A percentile compares a stretch with the other conserved stretches of the same genome.
These are phyloP conservation scores for Vaccinium corymbosum DNA, from an alignment of 148 eudicot species.

Conservation along the genomic window DNA sequence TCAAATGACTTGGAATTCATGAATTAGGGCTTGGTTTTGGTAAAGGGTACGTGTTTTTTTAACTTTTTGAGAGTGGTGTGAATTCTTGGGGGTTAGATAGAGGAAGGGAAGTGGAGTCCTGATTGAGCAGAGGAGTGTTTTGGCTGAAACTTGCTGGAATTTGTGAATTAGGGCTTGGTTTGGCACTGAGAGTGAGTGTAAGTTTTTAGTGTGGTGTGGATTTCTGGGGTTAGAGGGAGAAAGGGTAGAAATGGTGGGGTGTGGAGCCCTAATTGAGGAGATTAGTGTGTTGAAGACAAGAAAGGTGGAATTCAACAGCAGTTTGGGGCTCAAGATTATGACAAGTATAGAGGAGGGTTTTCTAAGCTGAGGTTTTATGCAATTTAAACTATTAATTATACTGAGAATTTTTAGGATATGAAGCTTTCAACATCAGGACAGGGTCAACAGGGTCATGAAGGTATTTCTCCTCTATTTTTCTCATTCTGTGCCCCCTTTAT, in stretches of 20 bases:
- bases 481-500: not conserved
- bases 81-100: not conserved
- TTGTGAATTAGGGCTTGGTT: slow-evolving; percentile 8
- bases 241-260: slow-evolving; percentile 3
- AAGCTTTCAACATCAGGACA: slow-evolving; percentile 65
- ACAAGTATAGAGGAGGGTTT: slow-evolving; percentile 9
- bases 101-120: not conserved
- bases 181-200: no score
- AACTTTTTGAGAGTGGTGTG: not conserved
- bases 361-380: slow-evolving; percentile 13
- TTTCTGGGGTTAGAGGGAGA: not conserved
- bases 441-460: slow-evolving; percentile 60
- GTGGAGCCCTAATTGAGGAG: slow-evolving; percentile 13
- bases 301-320: not conserved
- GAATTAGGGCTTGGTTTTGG: not conserved
- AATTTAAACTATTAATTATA: not conserved
- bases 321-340: slow-evolving; percentile 24
- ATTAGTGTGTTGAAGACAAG: slow-evolving; percentile 1
- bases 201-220: not conserved
- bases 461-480: slow-evolving; percentile 18
- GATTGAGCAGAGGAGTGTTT: no score
- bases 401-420: slow-evolving; percentile 25
- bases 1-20: not conserved
- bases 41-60: not conserved
- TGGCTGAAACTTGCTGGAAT: not conserved